phyloP scores from a whole-genome alignment of 139 green algal genomes.

The Astrephomene gubernaculifera region DNA sequence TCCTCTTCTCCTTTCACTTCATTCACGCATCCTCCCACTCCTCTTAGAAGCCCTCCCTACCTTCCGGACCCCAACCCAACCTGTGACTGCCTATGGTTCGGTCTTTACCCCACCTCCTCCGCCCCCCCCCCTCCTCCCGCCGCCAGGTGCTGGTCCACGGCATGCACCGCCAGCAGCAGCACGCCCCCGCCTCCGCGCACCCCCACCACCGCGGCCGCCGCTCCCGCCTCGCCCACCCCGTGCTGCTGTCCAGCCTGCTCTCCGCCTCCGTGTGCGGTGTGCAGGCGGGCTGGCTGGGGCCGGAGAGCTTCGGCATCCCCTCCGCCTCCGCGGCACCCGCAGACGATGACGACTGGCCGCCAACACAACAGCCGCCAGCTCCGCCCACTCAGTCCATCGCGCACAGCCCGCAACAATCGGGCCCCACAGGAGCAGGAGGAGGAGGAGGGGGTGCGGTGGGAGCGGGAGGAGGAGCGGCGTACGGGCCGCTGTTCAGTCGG shows the following conservation, averaged over 20 bases:
- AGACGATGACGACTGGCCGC: background rate
- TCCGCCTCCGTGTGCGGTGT: constrained; percentile 33
- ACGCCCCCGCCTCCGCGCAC: background rate
- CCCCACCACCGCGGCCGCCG: background rate
- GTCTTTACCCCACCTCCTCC: background rate
- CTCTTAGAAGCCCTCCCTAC: no score
- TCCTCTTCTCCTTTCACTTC: no score
- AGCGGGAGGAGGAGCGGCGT: background rate
- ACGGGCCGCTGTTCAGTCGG: constrained; percentile 32
- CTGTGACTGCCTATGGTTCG: no score
- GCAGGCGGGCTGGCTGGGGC: constrained; percentile 40
- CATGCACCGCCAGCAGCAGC: background rate
- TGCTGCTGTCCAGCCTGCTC: constrained; percentile 37
- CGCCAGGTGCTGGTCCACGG: constrained; percentile 27
- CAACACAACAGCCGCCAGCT: background rate
- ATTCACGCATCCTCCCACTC: no score
- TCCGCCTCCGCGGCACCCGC: background rate
- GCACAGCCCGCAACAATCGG: no score
- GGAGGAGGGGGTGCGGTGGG: background rate
- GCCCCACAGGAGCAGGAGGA: background rate
- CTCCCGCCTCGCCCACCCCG: background rate
- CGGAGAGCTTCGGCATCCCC: constrained; percentile 33
- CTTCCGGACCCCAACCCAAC: no score
- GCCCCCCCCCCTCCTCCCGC: background rate
- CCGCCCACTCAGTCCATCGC: background rate